phyloP scores from a whole-genome alignment of 129 eudicot species.

The Ambrosia trifida region DNA sequence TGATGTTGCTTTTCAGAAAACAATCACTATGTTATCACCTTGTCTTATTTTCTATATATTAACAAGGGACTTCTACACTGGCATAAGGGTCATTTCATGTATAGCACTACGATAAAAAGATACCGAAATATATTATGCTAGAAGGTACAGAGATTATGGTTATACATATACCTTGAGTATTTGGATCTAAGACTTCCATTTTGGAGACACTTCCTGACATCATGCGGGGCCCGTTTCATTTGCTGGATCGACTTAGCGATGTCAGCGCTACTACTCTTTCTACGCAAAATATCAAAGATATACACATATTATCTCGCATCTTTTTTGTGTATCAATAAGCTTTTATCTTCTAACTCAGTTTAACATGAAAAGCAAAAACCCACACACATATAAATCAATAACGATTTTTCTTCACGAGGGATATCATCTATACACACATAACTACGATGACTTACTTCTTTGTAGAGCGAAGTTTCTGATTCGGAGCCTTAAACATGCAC shows the following conservation, averaged over 20 bases:
- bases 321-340: too few species aligned
- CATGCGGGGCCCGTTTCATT: not conserved
- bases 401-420: not conserved
- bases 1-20: not conserved
- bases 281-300: too few species aligned
- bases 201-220: not conserved
- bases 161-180: not conserved
- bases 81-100: not conserved
- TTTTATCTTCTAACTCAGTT: too few species aligned
- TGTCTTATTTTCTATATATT: not conserved
- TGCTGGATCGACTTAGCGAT: too few species aligned
- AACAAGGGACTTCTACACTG: not conserved
- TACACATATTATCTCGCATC: too few species aligned
- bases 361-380: too few species aligned
- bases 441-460: constrained; percentile 24
- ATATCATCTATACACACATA: not conserved
- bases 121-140: not conserved
- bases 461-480: not conserved
- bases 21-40: not conserved
- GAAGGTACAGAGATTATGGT: not conserved
- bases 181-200: not conserved
- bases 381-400: constrained; percentile 8
- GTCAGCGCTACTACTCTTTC: too few species aligned
- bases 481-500: not conserved
- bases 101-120: not conserved